phyloP scores from a whole-genome alignment of 2,329 filamentous ascomycete genomes.

The Fusarium euwallaceae region DNA sequence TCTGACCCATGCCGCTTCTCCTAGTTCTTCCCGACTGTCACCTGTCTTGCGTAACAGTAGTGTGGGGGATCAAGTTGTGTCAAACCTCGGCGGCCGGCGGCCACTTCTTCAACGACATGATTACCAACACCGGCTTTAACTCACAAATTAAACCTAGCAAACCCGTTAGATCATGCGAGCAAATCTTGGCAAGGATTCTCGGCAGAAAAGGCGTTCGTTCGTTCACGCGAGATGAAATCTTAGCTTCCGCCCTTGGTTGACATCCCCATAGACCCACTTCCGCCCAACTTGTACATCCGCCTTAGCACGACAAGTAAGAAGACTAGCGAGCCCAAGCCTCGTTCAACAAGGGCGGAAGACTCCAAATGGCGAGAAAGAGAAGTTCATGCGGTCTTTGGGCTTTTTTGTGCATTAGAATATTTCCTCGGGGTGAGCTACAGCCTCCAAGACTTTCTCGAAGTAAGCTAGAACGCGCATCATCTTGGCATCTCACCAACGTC shows the following conservation, averaged over 20 bases:
- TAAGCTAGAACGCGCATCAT: neutral
- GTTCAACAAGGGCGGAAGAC: neutral
- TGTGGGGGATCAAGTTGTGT: neutral
- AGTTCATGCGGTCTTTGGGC: too few relatives aligned
- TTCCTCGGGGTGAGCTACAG: neutral
- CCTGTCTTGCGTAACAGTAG: neutral
- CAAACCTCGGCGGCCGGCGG: neutral
- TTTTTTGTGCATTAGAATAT: neutral
- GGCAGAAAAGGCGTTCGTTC: neutral
- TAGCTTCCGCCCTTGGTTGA: constrained; percentile 35
- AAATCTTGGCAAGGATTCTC: neutral
- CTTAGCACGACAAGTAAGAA: constrained; percentile 17
- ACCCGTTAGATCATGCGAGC: neutral
- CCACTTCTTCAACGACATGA: neutral
- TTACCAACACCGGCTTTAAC: neutral
- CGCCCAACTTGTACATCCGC: constrained; percentile 37
- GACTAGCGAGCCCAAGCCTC: neutral
- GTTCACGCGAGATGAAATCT: constrained; percentile 6
- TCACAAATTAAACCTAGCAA: neutral
- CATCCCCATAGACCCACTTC: constrained; percentile 29
- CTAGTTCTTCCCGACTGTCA: neutral
- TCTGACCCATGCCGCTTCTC: too few relatives aligned
- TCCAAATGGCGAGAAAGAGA: too few relatives aligned
- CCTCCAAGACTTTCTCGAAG: neutral
- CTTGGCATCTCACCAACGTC: neutral